phyloP scores from a whole-genome alignment of 257 asterid genomes.

The Nicotiana attenuata region DNA sequence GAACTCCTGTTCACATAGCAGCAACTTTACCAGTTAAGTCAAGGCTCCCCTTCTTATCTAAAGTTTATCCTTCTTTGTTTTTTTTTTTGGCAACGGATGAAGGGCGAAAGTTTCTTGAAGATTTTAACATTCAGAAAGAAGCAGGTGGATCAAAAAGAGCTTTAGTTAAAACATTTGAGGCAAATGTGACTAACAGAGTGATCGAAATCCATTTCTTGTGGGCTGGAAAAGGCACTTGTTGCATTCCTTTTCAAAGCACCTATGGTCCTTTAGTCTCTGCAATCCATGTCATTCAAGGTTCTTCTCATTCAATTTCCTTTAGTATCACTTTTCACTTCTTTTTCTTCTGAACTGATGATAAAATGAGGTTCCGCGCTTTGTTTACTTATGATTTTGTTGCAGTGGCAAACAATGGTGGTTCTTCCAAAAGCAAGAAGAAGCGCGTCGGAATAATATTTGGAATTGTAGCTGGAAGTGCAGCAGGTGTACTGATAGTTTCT shows the following conservation, averaged over 20 bases:
- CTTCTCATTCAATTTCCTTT: background rate
- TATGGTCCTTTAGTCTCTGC: conserved; percentile 58
- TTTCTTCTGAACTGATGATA: background rate
- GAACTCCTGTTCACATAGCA: too few species aligned
- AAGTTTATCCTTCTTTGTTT: background rate
- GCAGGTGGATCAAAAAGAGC: conserved; percentile 56
- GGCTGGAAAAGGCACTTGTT: conserved; percentile 69
- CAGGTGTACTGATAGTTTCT: conserved; percentile 27
- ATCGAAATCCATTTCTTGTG: conserved; percentile 52
- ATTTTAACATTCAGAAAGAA: conserved; percentile 40
- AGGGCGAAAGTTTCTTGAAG: conserved; percentile 50
- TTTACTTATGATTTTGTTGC: conserved; percentile 11
- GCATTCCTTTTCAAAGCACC: conserved; percentile 65
- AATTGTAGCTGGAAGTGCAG: conserved; percentile 35
- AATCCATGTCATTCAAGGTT: conserved; percentile 49
- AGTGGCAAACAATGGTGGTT: conserved; percentile 21
- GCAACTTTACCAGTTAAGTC: too few species aligned
- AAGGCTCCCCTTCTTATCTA: background rate
- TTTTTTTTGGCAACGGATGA: conserved; percentile 10
- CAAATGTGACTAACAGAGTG: conserved; percentile 46
- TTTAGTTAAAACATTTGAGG: conserved; percentile 35
- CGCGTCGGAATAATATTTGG: conserved; percentile 34
- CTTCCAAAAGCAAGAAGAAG: conserved; percentile 25
- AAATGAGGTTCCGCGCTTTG: background rate
- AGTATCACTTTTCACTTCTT: background rate